These are phyloP conservation scores for Penicillium psychrofluorescens DNA, from an alignment of 495 filamentous ascomycete genomes.

Conservation along the genomic window DNA sequence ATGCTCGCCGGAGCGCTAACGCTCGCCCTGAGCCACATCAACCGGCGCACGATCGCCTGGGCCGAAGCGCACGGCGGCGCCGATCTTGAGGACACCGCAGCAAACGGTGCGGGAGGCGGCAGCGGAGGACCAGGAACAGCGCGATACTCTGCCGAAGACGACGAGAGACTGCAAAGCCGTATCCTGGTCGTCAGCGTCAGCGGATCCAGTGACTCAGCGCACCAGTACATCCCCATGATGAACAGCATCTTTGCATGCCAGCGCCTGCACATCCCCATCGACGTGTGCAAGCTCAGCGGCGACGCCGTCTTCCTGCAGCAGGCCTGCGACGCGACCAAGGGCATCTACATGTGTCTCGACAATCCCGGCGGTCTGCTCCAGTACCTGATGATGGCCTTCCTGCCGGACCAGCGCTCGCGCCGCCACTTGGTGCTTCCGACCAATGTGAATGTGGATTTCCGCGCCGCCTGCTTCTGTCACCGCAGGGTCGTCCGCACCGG, in stretches of 20 bases:
- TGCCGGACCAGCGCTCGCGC: conserved; percentile 65
- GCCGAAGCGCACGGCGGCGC: conserved; percentile 38
- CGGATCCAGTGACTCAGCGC: conserved; percentile 72
- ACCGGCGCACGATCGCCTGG: conserved; percentile 49
- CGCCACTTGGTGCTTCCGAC: conserved; percentile 64
- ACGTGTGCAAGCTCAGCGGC: conserved; percentile 78
- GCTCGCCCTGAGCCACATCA: conserved; percentile 81
- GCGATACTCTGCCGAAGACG: conserved; percentile 29
- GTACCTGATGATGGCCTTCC: conserved; percentile 93
- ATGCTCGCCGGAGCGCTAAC: conserved; percentile 89
- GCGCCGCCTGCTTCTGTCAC: conserved; percentile 96
- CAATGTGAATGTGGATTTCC: conserved; percentile 86
- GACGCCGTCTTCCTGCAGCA: conserved; percentile 92
- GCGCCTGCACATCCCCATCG: conserved; percentile 77
- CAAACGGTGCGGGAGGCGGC: conserved; percentile 13
- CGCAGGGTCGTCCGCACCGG: conserved; percentile 83
- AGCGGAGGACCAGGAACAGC: conserved; percentile 17
- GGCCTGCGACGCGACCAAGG: conserved; percentile 81
- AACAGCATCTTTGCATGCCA: conserved; percentile 93
- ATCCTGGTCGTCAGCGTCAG: conserved; percentile 82
- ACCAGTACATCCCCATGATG: conserved; percentile 97
- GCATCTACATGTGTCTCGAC: conserved; percentile 71
- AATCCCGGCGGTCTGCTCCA: conserved; percentile 67
- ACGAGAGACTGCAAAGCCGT: conserved; percentile 60
- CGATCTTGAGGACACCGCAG: conserved; percentile 21